phyloP scores from a whole-genome alignment of 2,329 filamentous ascomycete genomes.

The Apiospora sp. region DNA sequence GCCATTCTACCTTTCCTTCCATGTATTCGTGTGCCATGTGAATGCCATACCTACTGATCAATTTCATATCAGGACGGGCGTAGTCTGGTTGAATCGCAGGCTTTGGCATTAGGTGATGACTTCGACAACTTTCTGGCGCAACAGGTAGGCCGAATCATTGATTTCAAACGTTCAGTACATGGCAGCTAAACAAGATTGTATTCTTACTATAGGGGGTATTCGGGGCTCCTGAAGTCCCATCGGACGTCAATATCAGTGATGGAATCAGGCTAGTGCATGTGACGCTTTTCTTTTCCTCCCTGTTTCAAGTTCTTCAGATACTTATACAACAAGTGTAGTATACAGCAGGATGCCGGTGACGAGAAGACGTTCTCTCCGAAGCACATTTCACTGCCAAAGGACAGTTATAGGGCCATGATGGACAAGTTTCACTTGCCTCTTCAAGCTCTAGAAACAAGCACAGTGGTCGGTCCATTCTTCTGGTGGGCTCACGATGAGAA shows the following conservation, averaged over 20 bases:
- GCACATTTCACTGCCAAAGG: slow-evolving; percentile 19
- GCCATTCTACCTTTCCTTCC: neutral
- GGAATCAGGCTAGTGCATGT: slow-evolving; percentile 20
- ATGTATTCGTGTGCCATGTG: neutral
- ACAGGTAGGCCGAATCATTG: neutral
- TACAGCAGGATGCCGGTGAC: slow-evolving; percentile 4
- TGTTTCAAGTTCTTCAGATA: neutral
- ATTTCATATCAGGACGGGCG: neutral
- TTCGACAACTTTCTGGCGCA: slow-evolving; percentile 22
- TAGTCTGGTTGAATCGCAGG: slow-evolving; percentile 8
- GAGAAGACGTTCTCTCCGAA: slow-evolving; percentile 6
- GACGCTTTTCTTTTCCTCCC: no score
- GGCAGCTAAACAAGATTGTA: neutral
- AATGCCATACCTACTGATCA: neutral
- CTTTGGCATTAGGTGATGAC: slow-evolving; percentile 11
- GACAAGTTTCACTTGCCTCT: slow-evolving; percentile 1
- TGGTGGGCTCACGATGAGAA: slow-evolving; percentile 25
- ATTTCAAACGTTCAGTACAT: no score
- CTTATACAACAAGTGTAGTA: neutral
- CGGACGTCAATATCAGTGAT: neutral
- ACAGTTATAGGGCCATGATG: slow-evolving; percentile 2
- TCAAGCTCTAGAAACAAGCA: slow-evolving; percentile 22
- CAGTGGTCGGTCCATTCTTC: slow-evolving; percentile 25
- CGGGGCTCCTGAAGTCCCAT: neutral
- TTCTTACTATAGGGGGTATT: slow-evolving; percentile 19